Percentiles rank a stretch among this genome's conserved stretches.
phyloP scores from a whole-genome alignment of 139 green algal species.

The Asterochloris erici region DNA sequence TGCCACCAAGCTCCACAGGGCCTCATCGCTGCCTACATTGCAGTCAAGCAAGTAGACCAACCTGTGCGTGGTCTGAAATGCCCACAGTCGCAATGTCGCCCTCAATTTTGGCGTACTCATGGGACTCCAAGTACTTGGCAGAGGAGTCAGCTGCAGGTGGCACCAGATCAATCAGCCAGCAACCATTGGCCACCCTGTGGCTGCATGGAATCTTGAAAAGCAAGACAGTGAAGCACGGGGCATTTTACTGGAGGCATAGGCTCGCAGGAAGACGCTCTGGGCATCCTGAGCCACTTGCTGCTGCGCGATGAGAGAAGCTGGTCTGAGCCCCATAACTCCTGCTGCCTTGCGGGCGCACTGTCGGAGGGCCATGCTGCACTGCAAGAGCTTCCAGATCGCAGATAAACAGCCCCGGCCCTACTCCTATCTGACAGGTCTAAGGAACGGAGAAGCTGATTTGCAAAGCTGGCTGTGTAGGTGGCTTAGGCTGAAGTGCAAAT shows the following conservation, averaged over 20 bases:
- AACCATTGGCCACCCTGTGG: background rate
- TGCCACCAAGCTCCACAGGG: no score
- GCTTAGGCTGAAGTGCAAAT: no score
- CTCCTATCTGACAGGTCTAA: no score
- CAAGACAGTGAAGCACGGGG: slow-evolving; percentile 36
- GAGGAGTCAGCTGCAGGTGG: background rate
- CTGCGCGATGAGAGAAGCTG: no score
- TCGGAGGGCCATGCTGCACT: no score
- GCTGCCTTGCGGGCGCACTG: no score
- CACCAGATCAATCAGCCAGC: background rate
- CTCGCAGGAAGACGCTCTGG: background rate
- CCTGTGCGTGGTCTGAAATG: slow-evolving; percentile 97
- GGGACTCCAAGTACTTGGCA: slow-evolving; percentile 63
- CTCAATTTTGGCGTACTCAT: slow-evolving; percentile 91
- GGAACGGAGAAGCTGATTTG: no score
- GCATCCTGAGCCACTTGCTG: no score
- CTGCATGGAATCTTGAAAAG: background rate
- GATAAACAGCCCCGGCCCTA: no score
- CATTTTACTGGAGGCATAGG: background rate
- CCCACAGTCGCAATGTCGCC: slow-evolving; percentile 85
- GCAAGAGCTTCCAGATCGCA: no score
- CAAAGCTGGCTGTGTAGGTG: no score
- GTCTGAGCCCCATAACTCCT: no score
- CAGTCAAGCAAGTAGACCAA: slow-evolving; percentile 19
- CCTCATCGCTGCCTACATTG: background rate